Base-by-base conservation (phyloP, 768 basidiomycete genomes). In the Cystobasidium ongulense region DNA sequence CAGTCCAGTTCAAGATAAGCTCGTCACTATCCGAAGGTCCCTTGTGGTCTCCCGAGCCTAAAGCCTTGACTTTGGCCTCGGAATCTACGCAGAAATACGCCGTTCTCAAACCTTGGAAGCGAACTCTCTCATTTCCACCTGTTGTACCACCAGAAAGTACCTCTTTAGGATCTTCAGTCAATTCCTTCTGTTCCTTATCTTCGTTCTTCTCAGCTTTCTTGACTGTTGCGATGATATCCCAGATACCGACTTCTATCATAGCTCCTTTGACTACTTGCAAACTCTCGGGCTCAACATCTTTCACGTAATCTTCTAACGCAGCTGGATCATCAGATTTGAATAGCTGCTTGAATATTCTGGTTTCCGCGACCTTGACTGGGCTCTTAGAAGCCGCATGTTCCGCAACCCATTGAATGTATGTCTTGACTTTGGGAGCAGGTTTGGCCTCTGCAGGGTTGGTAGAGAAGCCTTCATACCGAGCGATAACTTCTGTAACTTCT, bases 381-480 rank as follows among this genome's bases (percentile, higher is more conserved):
- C 89, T 91, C 7, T 88, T 87, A 0, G 89, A 88, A 25, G 86
- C 82, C 7, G 84, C 81, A 80, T 93, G 90, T 79, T 91, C 89
- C 29, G 90, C 92, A 17, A 99, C 91, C 95, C 95, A 99, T 79
- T 98, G 95, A 78, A 98, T 92, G 82, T 87, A 97, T 35, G 92
- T 87, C 80, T 95, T 97, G 15, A 91, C 90, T 81, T 95, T 97
- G 18, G 82, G 78, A 18, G 83, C 78, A n/a, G 74, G 61, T 11
- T 86, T 86, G 43, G 79, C 79, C 8, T 77, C 75, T 23, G 84
- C 85, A 73, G 91, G 87, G 21, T 33, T 38, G 10, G 50, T 27
- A 5, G 39, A 15, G 62, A 64, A 72, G 1, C 63, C 62, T 80
- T 97, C 93, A 36, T 92, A 82, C 65, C 84, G 85, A 81, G 89